These are phyloP conservation scores for Trichoderma asperelloides DNA, from an alignment of 495 filamentous ascomycete species.

Conservation along the genomic window DNA sequence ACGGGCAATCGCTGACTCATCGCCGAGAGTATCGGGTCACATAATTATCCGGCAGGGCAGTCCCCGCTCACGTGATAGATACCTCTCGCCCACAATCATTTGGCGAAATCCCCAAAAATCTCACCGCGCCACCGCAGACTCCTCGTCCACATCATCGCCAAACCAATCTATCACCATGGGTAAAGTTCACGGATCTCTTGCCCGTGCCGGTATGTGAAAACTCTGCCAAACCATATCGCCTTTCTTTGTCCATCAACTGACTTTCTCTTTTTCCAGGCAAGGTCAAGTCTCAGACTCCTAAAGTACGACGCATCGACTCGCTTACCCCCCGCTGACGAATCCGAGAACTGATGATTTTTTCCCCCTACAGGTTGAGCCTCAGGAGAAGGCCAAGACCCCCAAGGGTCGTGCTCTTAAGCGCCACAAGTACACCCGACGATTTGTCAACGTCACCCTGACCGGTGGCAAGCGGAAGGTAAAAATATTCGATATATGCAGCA, in stretches of 20 bases:
- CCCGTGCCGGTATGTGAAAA: slow-evolving; percentile 66
- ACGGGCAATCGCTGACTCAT: not conserved
- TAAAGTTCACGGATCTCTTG: slow-evolving; percentile 87
- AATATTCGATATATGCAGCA: not conserved
- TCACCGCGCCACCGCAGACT: slow-evolving; percentile 3
- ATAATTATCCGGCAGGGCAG: slow-evolving; percentile 4
- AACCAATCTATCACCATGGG: slow-evolving; percentile 59
- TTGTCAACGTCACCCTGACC: slow-evolving; percentile 98
- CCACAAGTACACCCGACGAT: slow-evolving; percentile 91
- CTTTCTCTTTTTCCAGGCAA: slow-evolving; percentile 33
- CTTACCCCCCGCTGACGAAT: not conserved
- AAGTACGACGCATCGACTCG: slow-evolving; percentile 42
- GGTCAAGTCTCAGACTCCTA: slow-evolving; percentile 87
- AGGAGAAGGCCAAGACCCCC: slow-evolving; percentile 88
- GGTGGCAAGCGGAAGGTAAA: slow-evolving; percentile 97
- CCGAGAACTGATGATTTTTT: slow-evolving; percentile 1
- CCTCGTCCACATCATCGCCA: slow-evolving; percentile 9
- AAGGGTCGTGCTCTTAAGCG: slow-evolving; percentile 99
- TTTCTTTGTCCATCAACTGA: not conserved
- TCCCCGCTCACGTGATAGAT: slow-evolving; percentile 9
- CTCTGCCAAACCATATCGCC: not conserved
- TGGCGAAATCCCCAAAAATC: slow-evolving; percentile 8
- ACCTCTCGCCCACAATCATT: slow-evolving; percentile 7
- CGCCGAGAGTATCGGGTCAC: not conserved
- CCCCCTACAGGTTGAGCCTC: slow-evolving; percentile 57